Conservation (phyloP, 2,329 filamentous ascomycete genomes). For the Verticillium tricorpus region DNA sequence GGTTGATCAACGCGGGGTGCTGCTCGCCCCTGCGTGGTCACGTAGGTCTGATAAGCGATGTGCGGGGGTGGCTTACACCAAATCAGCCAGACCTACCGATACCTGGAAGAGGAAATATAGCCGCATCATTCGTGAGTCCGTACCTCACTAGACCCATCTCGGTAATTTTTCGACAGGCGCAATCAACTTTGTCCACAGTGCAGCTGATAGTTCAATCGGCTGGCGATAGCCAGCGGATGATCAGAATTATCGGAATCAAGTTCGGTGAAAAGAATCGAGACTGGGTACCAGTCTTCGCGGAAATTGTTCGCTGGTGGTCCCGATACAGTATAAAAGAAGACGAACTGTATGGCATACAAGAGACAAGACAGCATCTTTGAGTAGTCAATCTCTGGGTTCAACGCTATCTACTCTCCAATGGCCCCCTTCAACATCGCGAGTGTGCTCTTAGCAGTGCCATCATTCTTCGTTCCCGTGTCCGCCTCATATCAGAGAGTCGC, state of each 20-base stretch:
- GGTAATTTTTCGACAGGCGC: neutral
- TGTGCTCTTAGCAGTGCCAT: neutral
- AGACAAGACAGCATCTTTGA: neutral
- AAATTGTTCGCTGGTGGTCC: neutral
- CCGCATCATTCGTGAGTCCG: neutral
- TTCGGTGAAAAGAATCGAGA: neutral
- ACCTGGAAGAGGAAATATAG: neutral
- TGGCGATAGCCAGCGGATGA: neutral
- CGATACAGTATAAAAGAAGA: neutral
- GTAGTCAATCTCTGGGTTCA: too few relatives aligned
- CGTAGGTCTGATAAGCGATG: neutral
- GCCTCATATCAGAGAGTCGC: slow-evolving; percentile 4
- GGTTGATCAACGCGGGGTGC: neutral
- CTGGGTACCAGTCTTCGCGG: neutral
- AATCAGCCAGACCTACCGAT: neutral
- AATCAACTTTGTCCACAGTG: neutral
- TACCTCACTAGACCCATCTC: neutral
- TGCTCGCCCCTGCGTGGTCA: neutral
- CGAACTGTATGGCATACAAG: neutral
- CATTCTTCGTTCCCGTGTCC: neutral
- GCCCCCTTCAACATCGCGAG: neutral
- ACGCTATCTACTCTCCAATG: neutral
- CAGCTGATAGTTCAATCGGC: neutral
- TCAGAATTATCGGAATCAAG: neutral
- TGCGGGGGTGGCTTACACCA: neutral